Evolutionary conservation across 2,329 filamentous ascomycete genomes (phyloP).

Genomic region (Diaporthe vexans): DNA sequence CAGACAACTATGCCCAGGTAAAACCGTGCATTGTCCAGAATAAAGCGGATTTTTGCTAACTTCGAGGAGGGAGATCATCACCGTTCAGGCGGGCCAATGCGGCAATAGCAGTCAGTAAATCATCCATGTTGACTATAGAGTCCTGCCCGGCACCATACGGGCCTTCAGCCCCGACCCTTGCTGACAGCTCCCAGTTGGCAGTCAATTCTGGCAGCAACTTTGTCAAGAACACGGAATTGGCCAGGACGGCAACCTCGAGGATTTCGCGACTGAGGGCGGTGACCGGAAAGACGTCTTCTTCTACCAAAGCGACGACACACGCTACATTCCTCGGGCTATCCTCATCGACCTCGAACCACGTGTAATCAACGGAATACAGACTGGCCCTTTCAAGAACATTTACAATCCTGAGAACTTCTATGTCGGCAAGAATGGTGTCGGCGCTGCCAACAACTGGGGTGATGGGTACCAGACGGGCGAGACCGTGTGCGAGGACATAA

Average conservation of each 20-base stretch:
- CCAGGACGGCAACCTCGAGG: conserved; percentile 95
- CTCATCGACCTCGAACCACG: conserved; percentile 94
- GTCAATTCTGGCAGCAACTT: conserved; percentile 98
- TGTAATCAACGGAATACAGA: conserved; percentile 93
- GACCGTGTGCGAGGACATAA: conserved; percentile 92
- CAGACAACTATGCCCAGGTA: conserved; percentile 53
- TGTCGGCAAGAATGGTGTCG: conserved; percentile 91
- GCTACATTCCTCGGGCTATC: conserved; percentile 97
- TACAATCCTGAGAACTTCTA: conserved; percentile 99
- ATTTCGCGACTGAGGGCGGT: conserved; percentile 97
- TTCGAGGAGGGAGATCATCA: conserved; percentile 90
- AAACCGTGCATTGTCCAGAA: not conserved
- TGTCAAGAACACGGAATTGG: conserved; percentile 99
- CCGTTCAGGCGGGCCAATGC: conserved; percentile 98
- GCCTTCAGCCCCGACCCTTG: not conserved
- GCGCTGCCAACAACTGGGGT: conserved; percentile 98
- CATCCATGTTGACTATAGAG: conserved; percentile 12
- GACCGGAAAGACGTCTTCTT: conserved; percentile 99
- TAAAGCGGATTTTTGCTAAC: conserved; percentile 37
- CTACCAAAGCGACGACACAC: conserved; percentile 98
- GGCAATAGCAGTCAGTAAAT: conserved; percentile 92
- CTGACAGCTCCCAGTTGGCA: conserved; percentile 78
- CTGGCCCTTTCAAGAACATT: conserved; percentile 95
- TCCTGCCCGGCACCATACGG: conserved; percentile 43
- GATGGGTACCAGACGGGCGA: conserved; percentile 96